phyloP scores from a whole-genome alignment of 352 stramenopile genomes.

The Phytophthora sp. region DNA sequence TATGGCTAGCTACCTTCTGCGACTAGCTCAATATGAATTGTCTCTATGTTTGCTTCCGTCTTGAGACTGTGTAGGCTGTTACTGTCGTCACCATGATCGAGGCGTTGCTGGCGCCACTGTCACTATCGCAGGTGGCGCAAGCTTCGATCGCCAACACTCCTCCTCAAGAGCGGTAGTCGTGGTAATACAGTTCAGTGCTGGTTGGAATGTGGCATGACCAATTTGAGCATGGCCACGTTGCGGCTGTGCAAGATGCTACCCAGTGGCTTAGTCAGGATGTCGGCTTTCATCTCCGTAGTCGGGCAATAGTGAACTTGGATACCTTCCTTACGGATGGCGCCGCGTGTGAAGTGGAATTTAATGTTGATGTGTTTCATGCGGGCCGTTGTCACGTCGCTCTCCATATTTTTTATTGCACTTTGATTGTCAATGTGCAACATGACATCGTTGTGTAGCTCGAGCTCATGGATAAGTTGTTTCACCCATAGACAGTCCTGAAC shows the following conservation, averaged over 20 bases:
- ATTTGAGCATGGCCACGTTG: too few species aligned
- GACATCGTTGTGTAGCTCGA: background rate
- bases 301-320: slow-evolving; percentile 2
- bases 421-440: slow-evolving; percentile 15
- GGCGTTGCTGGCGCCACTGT: too few species aligned
- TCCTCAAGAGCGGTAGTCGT: too few species aligned
- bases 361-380: slow-evolving; percentile 27
- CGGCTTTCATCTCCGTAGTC: background rate
- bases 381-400: background rate
- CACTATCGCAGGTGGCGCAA: too few species aligned
- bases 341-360: slow-evolving; percentile 23
- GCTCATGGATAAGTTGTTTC: background rate
- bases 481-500: slow-evolving; percentile 20
- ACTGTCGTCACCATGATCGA: too few species aligned
- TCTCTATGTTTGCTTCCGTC: too few species aligned
- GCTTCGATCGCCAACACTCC: too few species aligned
- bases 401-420: slow-evolving; percentile 16
- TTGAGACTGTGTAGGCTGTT: too few species aligned
- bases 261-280: background rate
- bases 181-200: too few species aligned
- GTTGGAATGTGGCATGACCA: too few species aligned
- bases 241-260: background rate
- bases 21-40: too few species aligned
- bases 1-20: too few species aligned
- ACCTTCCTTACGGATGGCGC: background rate